Evolutionary conservation across 495 filamentous ascomycete genomes (phyloP).

Genomic region (Neurospora tetrasperma): DNA sequence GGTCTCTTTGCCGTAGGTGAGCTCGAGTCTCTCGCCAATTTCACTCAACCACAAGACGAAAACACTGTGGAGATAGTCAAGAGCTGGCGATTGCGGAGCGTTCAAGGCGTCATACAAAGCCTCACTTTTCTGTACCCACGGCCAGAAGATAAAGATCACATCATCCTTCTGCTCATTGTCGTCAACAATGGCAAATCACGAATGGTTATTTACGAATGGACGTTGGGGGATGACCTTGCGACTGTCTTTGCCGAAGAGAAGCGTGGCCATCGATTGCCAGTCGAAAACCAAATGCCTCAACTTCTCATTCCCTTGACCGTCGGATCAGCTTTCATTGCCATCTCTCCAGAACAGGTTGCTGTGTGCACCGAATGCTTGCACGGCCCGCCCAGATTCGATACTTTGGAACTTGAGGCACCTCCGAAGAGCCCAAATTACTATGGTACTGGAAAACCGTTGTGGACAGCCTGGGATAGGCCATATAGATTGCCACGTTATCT

Average conservation of each 20-base stretch:
- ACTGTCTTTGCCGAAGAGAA: constrained; percentile 28
- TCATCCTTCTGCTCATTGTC: constrained; percentile 68
- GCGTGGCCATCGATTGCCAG: constrained; percentile 41
- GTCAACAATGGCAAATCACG: constrained; percentile 48
- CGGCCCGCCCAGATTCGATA: constrained; percentile 35
- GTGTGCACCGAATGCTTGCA: constrained; percentile 49
- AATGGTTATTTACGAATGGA: constrained; percentile 70
- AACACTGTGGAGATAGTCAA: constrained; percentile 33
- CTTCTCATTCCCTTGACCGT: constrained; percentile 61
- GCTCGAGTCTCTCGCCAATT: constrained; percentile 39
- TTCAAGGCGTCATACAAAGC: constrained; percentile 68
- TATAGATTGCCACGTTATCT: constrained; percentile 49
- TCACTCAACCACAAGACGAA: constrained; percentile 31
- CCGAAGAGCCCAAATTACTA: constrained; percentile 28
- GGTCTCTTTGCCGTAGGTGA: constrained; percentile 48
- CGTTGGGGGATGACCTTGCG: constrained; percentile 30
- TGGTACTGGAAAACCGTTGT: constrained; percentile 33
- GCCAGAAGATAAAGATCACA: constrained; percentile 49
- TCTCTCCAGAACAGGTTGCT: constrained; percentile 48
- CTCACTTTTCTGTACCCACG: constrained; percentile 80
- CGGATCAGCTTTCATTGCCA: constrained; percentile 51
- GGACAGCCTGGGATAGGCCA: constrained; percentile 64
- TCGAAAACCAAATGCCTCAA: constrained; percentile 51
- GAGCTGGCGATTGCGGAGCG: constrained; percentile 43
- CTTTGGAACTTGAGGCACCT: constrained; percentile 20